Percentiles rank a stretch among this genome's conserved stretches.
These are phyloP conservation scores for Amylocystis lapponica DNA, from an alignment of 768 basidiomycete genomes.

Conservation along the genomic window DNA sequence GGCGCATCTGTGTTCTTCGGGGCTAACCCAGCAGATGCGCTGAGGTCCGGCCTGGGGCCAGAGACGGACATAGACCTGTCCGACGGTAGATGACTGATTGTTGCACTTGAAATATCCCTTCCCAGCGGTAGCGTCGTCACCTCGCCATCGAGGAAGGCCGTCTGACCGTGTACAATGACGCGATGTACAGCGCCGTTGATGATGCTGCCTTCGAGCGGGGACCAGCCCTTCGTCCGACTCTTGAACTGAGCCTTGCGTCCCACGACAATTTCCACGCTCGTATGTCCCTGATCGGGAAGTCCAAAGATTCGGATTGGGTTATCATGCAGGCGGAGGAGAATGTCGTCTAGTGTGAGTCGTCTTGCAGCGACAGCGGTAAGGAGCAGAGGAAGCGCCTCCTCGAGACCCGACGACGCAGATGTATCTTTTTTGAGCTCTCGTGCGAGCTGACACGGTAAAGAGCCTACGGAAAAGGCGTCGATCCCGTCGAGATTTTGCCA, in stretches of 20 bases:
- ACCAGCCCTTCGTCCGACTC: conserved; percentile 59
- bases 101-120: conserved; percentile 65
- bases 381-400: conserved; percentile 83
- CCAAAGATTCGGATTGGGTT: conserved; percentile 92
- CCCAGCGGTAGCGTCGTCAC: conserved; percentile 56
- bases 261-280: conserved; percentile 89
- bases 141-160: conserved; percentile 82
- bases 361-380: conserved; percentile 81
- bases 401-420: conserved; percentile 72
- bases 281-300: conserved; percentile 78
- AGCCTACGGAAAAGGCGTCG: conserved; percentile 88
- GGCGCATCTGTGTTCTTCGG: conserved; percentile 4
- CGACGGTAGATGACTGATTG: conserved; percentile 37
- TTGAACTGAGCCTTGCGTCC: conserved; percentile 54
- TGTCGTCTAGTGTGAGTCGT: conserved; percentile 75
- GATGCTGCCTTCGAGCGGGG: conserved; percentile 61
- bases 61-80: conserved; percentile 22
- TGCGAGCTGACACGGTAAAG: conserved; percentile 74
- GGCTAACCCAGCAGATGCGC: conserved; percentile 3
- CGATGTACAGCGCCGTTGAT: conserved; percentile 81
- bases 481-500: conserved; percentile 83
- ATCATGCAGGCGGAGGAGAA: conserved; percentile 79
- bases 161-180: conserved; percentile 86
- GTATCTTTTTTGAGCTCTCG: conserved; percentile 51
- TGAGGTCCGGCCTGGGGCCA: conserved; percentile 13